These are phyloP conservation scores for Cladophialophora exuberans DNA, from an alignment of 2,329 filamentous ascomycete species.

Conservation along the genomic window DNA sequence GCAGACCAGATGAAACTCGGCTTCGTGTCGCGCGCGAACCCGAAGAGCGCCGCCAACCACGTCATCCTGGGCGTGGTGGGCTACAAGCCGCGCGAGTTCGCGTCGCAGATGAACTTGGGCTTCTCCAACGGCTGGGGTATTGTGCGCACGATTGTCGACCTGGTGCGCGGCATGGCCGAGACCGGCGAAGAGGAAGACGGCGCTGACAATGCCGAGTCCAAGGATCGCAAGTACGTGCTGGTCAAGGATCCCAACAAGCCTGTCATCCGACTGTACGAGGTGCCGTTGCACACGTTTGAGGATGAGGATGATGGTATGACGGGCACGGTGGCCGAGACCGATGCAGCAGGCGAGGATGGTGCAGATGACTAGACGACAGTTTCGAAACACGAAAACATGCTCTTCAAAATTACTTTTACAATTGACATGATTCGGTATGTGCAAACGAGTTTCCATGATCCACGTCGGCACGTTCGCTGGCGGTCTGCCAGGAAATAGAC, in stretches of 20 bases:
- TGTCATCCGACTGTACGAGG: slow-evolving; percentile 88
- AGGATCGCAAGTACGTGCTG: slow-evolving; percentile 53
- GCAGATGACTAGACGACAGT: slow-evolving; percentile 49
- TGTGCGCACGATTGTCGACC: slow-evolving; percentile 95
- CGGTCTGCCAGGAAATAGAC: too few species aligned
- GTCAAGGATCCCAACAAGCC: slow-evolving; percentile 95
- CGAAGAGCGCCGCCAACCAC: slow-evolving; percentile 89
- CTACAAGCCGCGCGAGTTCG: slow-evolving; percentile 98
- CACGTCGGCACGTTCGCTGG: too few species aligned
- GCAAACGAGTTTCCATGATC: too few species aligned
- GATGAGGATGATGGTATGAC: slow-evolving; percentile 73
- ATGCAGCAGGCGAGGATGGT: slow-evolving; percentile 59
- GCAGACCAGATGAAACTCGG: slow-evolving; percentile 99
- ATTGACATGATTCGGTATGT: too few species aligned
- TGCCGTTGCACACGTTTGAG: slow-evolving; percentile 85
- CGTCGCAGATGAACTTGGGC: slow-evolving; percentile 96
- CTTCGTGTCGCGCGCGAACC: slow-evolving; percentile 93
- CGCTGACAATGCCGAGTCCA: slow-evolving; percentile 29
- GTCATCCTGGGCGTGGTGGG: slow-evolving; percentile 93
- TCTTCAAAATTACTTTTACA: too few species aligned
- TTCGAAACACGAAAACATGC: too few species aligned
- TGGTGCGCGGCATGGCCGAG: slow-evolving; percentile 53
- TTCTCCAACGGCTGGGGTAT: slow-evolving; percentile 98
- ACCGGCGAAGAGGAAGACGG: slow-evolving; percentile 40
- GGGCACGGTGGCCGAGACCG: slow-evolving; percentile 54